Evolutionary conservation across 495 filamentous ascomycete genomes (phyloP), one percentile per base, ranked within the genome.

Genomic region (Articulospora tetracladia): DNA sequence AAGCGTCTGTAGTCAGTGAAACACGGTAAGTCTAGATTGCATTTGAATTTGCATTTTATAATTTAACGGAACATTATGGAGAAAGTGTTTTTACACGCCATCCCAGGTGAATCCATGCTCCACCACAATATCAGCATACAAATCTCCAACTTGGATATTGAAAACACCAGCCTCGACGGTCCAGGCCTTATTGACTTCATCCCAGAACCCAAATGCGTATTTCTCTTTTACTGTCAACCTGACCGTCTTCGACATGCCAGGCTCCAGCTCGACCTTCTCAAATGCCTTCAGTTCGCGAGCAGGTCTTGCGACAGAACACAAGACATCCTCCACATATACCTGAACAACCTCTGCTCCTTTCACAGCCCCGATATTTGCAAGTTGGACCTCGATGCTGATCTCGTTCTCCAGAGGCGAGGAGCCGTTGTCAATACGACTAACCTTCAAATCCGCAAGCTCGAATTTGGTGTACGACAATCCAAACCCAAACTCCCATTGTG

Each of bases 381-480:
- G 76, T 0, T 73, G 77, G 26, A 92, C 77, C 1, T 79, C 74
- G n/a, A 86, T 74, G 46, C 79, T 83, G 62, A 90, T 73, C 11
- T 19, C 34, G 1, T 24, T 59, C 0, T 77, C 78, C 27, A 76
- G 48, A 17, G 23, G 8, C 11, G 25, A 30, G 25, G n/a, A 6
- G 32, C 1, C 23, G 4, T 8, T 74, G 1, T 25, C 41, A 23
- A 74, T 59, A 3, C 26, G 48, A 2, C 67, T 72, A 44, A 83
- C 63, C 0, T 61, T 30, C 2, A 88, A 79, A 17, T 83, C 71
- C 6, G 82, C 81, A 68, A 87, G 88, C 34, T 77, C 69, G 65
- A 93, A 93, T 4, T 76, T 83, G 0, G 89, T 89, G 70, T 93
- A 93, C 0, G 85, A 88, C 10, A 95, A 79, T 23, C 90, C 90